Percentiles rank a stretch among this genome's conserved stretches.
Conservation (phyloP, 1,284 basidiomycete species). For the Malassezia cuniculi region DNA sequence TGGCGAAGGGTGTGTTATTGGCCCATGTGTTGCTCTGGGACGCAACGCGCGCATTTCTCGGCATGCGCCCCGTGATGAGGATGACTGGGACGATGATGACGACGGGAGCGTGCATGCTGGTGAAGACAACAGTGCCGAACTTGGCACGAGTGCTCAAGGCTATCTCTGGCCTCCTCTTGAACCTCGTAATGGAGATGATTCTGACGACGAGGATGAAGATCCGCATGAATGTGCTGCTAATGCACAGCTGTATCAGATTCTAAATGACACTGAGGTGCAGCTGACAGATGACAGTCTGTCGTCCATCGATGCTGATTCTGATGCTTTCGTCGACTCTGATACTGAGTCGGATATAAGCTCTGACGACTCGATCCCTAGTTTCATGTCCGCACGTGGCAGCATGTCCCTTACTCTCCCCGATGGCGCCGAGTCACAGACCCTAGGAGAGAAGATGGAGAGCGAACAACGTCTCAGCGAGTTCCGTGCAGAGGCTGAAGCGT, state of each 20-base stretch:
- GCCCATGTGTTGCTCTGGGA: constrained; percentile 51
- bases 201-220: constrained; percentile 14
- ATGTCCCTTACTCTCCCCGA: constrained; percentile 20
- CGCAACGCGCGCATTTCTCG: constrained; percentile 62
- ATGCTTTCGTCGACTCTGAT: constrained; percentile 14
- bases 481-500: constrained; percentile 60
- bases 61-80: constrained; percentile 21
- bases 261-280: constrained; percentile 19
- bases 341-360: constrained; percentile 10
- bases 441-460: constrained; percentile 26
- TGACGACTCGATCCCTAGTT: constrained; percentile 15
- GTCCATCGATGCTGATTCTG: constrained; percentile 27
- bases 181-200: constrained; percentile 7
- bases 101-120: too few species aligned
- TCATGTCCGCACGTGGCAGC: constrained; percentile 19
- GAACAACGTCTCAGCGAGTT: constrained; percentile 53
- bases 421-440: constrained; percentile 22
- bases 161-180: constrained; percentile 34
- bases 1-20: constrained; percentile 39
- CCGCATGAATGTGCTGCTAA: constrained; percentile 25
- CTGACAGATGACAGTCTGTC: constrained; percentile 24
- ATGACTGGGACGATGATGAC: constrained; percentile 21
- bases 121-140: too few species aligned
- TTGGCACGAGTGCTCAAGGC: constrained; percentile 22
- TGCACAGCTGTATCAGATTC: constrained; percentile 21